phyloP scores from a whole-genome alignment of 2,329 filamentous ascomycete species.

The Xylariaceae sp. region DNA sequence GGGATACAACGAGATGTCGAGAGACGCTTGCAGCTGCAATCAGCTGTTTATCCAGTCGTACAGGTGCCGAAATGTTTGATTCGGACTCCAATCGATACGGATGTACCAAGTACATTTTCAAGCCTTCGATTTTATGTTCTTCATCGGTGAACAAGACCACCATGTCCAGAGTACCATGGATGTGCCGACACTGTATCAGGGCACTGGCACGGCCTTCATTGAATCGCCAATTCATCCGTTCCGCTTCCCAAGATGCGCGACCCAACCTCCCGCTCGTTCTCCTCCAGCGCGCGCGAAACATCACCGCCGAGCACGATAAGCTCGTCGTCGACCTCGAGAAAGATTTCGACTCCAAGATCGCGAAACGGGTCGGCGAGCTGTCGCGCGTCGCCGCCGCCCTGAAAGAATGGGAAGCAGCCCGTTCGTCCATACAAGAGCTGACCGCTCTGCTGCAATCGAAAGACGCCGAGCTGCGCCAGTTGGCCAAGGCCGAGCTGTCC shows the following conservation, averaged over 20 bases:
- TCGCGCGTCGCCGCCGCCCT: constrained; percentile 60
- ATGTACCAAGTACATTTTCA: too few relatives aligned
- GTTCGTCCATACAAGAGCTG: constrained; percentile 58
- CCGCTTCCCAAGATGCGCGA: constrained; percentile 38
- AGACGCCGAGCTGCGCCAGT: constrained; percentile 71
- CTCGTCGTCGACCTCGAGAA: constrained; percentile 55
- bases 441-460: constrained; percentile 51
- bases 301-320: constrained; percentile 60
- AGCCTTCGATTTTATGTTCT: neutral
- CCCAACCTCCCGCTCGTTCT: constrained; percentile 54
- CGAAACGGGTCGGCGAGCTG: constrained; percentile 65
- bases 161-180: constrained; percentile 50
- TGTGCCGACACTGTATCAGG: constrained; percentile 54
- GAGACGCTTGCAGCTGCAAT: too few relatives aligned
- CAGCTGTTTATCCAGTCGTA: too few relatives aligned
- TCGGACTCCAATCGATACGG: neutral
- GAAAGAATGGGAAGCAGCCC: constrained; percentile 59
- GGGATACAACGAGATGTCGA: too few relatives aligned
- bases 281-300: constrained; percentile 60
- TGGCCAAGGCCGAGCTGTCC: constrained; percentile 82
- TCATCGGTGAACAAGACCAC: constrained; percentile 2
- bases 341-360: constrained; percentile 59
- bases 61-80: too few relatives aligned
- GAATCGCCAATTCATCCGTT: constrained; percentile 40
- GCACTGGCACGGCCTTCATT: constrained; percentile 38